Base-by-base conservation (phyloP, 768 basidiomycete genomes). In the Rubroboletus pulcherrimus region DNA sequence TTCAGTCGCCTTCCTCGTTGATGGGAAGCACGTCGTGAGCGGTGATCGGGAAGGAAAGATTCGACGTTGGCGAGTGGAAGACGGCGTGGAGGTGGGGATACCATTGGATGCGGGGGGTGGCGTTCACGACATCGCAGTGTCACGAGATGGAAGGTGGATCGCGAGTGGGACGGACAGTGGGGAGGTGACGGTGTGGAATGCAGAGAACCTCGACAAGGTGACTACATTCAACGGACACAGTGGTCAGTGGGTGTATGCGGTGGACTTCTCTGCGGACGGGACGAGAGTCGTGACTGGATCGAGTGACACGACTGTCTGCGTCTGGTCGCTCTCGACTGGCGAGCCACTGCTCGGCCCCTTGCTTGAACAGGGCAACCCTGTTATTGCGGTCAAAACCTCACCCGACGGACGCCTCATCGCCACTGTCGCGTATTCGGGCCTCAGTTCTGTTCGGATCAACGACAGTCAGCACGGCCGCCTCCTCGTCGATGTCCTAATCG, bases 21-120 rank as follows among this genome's bases (percentile, higher is more conserved):
- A 45, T 26, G 45, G 45, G 17, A 48, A 35, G 34, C 24, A 50
- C 7, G 2, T 58, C 21, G 24, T 58, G 49, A 15, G 49, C 7
- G 48, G 48, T 1, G 53, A 29, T 21, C 2, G 1, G 3, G 38
- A 42, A 50, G 30, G 35, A 5, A 21, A 3, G n/a, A 31, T 60
- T n/a, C 49, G 40, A 21, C 34, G 14, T 5, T 53, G 59, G 47
- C 38, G 26, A 0, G 35, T 34, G 8, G 21, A 41, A n/a, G 38
- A 56, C 2, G 55, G 50, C 4, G 1, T 0, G 15, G 35, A 54
- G 24, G 49, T 51, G 12, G 54, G 54, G 7, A 38, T 14, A n/a
- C 37, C 17, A 7, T 8, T 17, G 15, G 4, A 38, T 17, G 37
- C 7, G 17, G 37, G 17, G 15, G 17, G 37, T 38, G 17, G 4